Conservation (phyloP, 108 stramenopile genomes). For the Fragilaria crotonensis region DNA sequence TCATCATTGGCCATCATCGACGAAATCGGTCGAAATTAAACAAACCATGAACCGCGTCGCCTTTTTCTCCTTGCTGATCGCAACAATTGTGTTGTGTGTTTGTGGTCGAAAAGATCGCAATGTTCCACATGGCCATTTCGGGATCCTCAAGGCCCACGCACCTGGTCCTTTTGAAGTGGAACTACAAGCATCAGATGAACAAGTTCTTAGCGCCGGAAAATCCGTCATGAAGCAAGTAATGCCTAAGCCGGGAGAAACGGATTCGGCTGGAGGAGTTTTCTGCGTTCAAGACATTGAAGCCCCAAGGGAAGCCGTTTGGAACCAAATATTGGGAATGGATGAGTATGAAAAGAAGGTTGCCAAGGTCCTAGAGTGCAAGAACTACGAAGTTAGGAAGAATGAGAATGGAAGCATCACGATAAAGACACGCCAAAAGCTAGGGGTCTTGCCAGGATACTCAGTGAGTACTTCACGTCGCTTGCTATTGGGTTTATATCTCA, state of each 20-base stretch:
- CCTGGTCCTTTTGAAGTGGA: constrained; percentile 30
- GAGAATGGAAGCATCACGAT: constrained; percentile 32
- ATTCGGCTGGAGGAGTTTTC: constrained; percentile 38
- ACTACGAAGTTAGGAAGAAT: constrained; percentile 38
- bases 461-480: constrained; percentile 34
- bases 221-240: constrained; percentile 56
- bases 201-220: constrained; percentile 28
- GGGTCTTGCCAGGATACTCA: constrained; percentile 63
- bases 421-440: constrained; percentile 58
- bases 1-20: too few relatives aligned
- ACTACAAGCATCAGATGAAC: constrained; percentile 29
- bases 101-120: constrained; percentile 31
- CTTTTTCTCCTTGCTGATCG: too few relatives aligned
- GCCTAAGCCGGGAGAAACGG: constrained; percentile 8
- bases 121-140: constrained; percentile 37
- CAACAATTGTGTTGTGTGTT: too few relatives aligned
- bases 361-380: constrained; percentile 53
- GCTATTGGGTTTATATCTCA: constrained; percentile 1
- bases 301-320: constrained; percentile 58
- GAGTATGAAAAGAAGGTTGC: constrained; percentile 57
- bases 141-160: constrained; percentile 33
- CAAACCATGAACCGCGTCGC: too few relatives aligned
- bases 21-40: too few relatives aligned
- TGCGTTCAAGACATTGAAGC: constrained; percentile 71
- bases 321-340: constrained; percentile 57